A percentile compares a stretch with the other conserved stretches of the same genome.
Conservation (phyloP, 768 basidiomycete genomes). For the Boletus huronensis region DNA sequence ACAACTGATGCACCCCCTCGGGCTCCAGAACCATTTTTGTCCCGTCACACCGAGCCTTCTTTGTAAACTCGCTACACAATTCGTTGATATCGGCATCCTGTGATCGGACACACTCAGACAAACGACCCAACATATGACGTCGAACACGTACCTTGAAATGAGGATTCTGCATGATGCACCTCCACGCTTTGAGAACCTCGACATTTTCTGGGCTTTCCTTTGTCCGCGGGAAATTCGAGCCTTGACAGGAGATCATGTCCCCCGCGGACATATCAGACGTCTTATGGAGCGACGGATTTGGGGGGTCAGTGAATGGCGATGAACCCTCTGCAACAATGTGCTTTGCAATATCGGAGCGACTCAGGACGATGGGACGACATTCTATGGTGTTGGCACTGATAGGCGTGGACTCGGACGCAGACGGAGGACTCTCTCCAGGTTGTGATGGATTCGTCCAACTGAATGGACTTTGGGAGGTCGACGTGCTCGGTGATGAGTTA, state of each 20-base stretch:
- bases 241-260: slow-evolving; percentile 61
- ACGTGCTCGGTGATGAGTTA: slow-evolving; percentile 27
- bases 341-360: slow-evolving; percentile 49
- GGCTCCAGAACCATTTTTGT: slow-evolving; percentile 74
- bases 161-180: slow-evolving; percentile 69
- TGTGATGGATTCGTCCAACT: slow-evolving; percentile 27
- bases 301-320: slow-evolving; percentile 49
- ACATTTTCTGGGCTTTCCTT: slow-evolving; percentile 68
- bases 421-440: slow-evolving; percentile 32
- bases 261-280: slow-evolving; percentile 43
- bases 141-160: slow-evolving; percentile 65
- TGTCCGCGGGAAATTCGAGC: slow-evolving; percentile 66
- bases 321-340: slow-evolving; percentile 52
- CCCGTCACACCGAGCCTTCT: slow-evolving; percentile 81
- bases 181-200: slow-evolving; percentile 77
- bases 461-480: slow-evolving; percentile 25
- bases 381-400: slow-evolving; percentile 29
- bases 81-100: slow-evolving; percentile 78
- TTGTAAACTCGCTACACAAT: slow-evolving; percentile 74
- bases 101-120: slow-evolving; percentile 1
- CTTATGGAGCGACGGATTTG: slow-evolving; percentile 35
- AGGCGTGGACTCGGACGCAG: slow-evolving; percentile 34
- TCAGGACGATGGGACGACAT: slow-evolving; percentile 19
- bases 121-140: not conserved
- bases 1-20: slow-evolving; percentile 40